phyloP scores from a whole-genome alignment of 192 early-diverging fungal genomes.

The Backusella tuberculispora region DNA sequence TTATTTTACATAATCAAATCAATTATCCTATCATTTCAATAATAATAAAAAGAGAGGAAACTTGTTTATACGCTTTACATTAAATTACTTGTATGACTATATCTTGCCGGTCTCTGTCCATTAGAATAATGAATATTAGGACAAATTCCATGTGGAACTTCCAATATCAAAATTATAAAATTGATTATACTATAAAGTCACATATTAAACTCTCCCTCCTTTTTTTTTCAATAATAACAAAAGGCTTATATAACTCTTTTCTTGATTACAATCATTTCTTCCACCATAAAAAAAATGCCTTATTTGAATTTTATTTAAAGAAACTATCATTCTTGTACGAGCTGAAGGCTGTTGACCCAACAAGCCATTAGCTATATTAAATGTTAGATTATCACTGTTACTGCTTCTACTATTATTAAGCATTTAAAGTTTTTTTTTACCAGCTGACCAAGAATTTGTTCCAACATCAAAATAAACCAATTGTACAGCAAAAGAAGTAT shows the following conservation, averaged over 20 bases:
- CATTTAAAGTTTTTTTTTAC: not conserved
- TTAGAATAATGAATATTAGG: slow-evolving; percentile 20
- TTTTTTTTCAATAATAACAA: not conserved
- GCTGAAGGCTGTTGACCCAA: slow-evolving; percentile 2
- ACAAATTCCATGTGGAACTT: slow-evolving; percentile 26
- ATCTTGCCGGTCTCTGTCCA: slow-evolving; percentile 28
- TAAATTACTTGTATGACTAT: slow-evolving; percentile 26
- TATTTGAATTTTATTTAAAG: slow-evolving; percentile 18
- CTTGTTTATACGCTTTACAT: slow-evolving; percentile 24
- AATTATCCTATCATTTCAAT: not conserved
- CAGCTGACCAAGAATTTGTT: slow-evolving; percentile 13
- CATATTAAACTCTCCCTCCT: not conserved
- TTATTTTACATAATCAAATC: not conserved
- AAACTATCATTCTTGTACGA: slow-evolving; percentile 16
- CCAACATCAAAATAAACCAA: not conserved
- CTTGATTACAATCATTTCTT: not conserved
- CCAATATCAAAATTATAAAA: slow-evolving; percentile 29
- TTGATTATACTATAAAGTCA: slow-evolving; percentile 19
- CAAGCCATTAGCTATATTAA: not conserved
- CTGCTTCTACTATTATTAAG: not conserved
- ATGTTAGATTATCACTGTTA: not conserved
- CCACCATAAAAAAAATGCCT: slow-evolving; percentile 30
- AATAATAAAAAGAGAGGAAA: not conserved
- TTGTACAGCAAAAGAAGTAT: not conserved
- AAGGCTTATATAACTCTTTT: not conserved